These are phyloP conservation scores for Yueomyces sp. DNA, from an alignment of 805 yeast genomes.

Conservation along the genomic window DNA sequence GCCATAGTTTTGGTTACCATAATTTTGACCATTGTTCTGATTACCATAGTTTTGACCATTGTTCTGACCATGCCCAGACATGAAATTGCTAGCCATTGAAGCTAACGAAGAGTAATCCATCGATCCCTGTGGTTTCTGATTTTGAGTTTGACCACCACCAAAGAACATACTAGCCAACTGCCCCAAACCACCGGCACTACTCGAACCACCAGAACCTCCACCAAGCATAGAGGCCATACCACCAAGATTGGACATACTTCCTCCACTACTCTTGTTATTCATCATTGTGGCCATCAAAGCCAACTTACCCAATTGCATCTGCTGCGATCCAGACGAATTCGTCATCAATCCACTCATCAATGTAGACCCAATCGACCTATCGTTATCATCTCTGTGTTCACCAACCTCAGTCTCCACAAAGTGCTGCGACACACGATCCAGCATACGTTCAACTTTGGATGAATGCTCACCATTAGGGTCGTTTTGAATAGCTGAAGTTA, in stretches of 20 bases:
- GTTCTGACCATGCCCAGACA: not conserved
- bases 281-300: slow-evolving; percentile 17
- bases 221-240: not conserved
- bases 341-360: slow-evolving; percentile 12
- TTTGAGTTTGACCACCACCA: slow-evolving; percentile 4
- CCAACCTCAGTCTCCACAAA: slow-evolving; percentile 5
- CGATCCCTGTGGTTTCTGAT: slow-evolving; percentile 2
- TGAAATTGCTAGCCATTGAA: slow-evolving; percentile 13
- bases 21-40: not conserved
- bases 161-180: slow-evolving; percentile 13
- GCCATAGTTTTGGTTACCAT: not conserved
- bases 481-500: slow-evolving; percentile 16
- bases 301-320: slow-evolving; percentile 19
- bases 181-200: slow-evolving; percentile 8
- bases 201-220: slow-evolving; percentile 1
- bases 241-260: not conserved
- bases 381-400: slow-evolving; percentile 2
- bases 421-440: slow-evolving; percentile 10
- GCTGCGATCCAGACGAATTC: slow-evolving; percentile 12
- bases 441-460: slow-evolving; percentile 13
- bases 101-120: slow-evolving; percentile 14
- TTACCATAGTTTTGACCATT: not conserved
- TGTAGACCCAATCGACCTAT: slow-evolving; percentile 10
- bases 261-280: slow-evolving; percentile 1
- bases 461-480: slow-evolving; percentile 13